Base-by-base conservation (phyloP, 1,284 basidiomycete species). In the Anthracocystis walkeri region DNA sequence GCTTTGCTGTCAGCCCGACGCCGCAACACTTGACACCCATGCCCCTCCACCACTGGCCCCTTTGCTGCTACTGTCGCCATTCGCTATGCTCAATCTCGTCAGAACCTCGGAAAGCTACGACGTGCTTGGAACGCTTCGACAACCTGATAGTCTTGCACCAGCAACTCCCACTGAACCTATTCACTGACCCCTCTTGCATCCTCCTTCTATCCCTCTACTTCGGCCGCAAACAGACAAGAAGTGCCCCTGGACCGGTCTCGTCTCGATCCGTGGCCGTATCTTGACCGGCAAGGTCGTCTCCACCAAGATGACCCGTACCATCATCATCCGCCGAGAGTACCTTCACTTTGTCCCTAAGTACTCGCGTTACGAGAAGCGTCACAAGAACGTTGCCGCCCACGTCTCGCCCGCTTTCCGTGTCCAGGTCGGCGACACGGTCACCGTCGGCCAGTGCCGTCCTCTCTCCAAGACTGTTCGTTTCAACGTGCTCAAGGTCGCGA, bases 261-360 rank as follows among this genome's bases (percentile, higher is more conserved):
- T 82, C 14, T 98, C 97, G 65, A 99, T 99, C 87, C 96, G 97
- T 87, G 97, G 97, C 75, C 96, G 97, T 86, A 98, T 99, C 88
- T 89, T 99, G 80, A 96, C 94, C 68, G 97, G 97, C 87, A 93
- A 92, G 87, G 95, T 99, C 79, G 89, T 99, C 67, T 98, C 96
- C 78, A 97, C 95, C 56, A 99, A 99, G 90, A 99, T 99, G 97
- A 97, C 92, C 87, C 94, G 97, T 86, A 99, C 97, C 73, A 90
- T 98, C 87, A 91, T 99, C 88, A 95, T 99, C 88, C 95, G 97
- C 79, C 90, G 97, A 85, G 97, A 99, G 87, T 99, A 98, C 84
- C 85, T 87, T 46, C 97, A 98, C 89, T 99, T 93, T 88, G 91
- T 99, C 86, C 94, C 95, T 83, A 99, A 99, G 90, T 99, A 99